These are phyloP conservation scores for Sporisorium iseilematis-ciliati DNA, from an alignment of 1,284 basidiomycete species.

Conservation along the genomic window DNA sequence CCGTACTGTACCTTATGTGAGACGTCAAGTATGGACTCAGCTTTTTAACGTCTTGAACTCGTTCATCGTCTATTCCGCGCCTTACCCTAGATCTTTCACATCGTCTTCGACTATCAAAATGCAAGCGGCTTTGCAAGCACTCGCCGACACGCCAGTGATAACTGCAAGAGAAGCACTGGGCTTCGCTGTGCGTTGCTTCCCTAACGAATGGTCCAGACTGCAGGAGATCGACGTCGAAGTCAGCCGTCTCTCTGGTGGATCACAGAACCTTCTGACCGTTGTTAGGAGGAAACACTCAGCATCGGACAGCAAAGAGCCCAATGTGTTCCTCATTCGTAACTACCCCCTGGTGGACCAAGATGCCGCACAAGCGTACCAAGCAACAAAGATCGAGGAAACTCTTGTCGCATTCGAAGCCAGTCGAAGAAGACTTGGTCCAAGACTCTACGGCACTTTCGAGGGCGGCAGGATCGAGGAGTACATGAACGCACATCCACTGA, in stretches of 20 bases:
- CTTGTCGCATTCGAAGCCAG: neutral
- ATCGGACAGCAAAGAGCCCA: neutral
- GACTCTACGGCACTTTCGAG: neutral
- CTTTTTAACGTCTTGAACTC: no score
- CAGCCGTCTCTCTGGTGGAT: constrained; percentile 1
- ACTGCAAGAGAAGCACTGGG: neutral
- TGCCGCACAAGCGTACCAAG: neutral
- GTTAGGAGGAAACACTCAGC: neutral
- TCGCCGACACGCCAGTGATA: neutral
- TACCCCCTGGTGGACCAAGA: neutral
- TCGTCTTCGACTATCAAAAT: neutral
- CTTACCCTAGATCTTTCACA: neutral
- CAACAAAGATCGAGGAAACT: neutral
- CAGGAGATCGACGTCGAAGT: neutral
- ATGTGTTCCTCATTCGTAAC: neutral
- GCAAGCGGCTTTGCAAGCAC: neutral
- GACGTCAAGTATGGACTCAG: no score
- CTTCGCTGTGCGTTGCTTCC: neutral
- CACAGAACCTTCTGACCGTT: neutral
- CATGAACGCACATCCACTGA: neutral
- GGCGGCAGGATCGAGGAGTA: neutral
- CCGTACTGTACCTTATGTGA: no score
- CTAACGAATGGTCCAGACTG: neutral
- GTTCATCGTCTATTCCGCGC: no score
- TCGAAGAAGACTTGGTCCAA: neutral